Conservation (phyloP, 495 filamentous ascomycete species). For the Ascobolus immersus region DNA sequence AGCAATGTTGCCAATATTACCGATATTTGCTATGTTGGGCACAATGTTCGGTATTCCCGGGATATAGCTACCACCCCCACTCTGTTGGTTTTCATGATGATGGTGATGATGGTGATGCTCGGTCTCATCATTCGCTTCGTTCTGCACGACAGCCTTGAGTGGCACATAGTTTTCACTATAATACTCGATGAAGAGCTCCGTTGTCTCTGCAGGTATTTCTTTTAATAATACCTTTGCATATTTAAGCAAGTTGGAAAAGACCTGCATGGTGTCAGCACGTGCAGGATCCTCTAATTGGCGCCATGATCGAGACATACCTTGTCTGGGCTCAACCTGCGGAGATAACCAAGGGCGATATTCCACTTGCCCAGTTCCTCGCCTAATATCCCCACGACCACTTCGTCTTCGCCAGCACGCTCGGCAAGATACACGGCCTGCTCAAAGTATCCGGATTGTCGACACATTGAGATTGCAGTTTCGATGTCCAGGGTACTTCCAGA, state of each 20-base stretch:
- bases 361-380: conserved; percentile 87
- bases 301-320: conserved; percentile 26
- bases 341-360: conserved; percentile 66
- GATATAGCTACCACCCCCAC: conserved; percentile 25
- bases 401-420: conserved; percentile 78
- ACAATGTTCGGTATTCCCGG: no score
- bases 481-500: conserved; percentile 90
- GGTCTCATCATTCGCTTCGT: no score
- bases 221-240: conserved; percentile 75
- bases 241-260: conserved; percentile 78
- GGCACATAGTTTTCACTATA: conserved; percentile 67
- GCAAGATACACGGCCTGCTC: conserved; percentile 91
- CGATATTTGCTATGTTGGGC: no score
- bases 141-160: no score
- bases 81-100: no score
- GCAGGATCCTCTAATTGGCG: conserved; percentile 1
- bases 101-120: no score
- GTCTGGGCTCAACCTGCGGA: conserved; percentile 67
- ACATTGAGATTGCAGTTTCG: conserved; percentile 94
- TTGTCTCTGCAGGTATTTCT: conserved; percentile 54
- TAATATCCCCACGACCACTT: conserved; percentile 78
- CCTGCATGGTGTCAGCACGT: conserved; percentile 22
- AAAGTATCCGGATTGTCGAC: conserved; percentile 89
- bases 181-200: conserved; percentile 71
- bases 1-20: no score